These are phyloP conservation scores for Blastobotrys apis DNA, from an alignment of 1,139 yeast genomes.

Conservation along the genomic window DNA sequence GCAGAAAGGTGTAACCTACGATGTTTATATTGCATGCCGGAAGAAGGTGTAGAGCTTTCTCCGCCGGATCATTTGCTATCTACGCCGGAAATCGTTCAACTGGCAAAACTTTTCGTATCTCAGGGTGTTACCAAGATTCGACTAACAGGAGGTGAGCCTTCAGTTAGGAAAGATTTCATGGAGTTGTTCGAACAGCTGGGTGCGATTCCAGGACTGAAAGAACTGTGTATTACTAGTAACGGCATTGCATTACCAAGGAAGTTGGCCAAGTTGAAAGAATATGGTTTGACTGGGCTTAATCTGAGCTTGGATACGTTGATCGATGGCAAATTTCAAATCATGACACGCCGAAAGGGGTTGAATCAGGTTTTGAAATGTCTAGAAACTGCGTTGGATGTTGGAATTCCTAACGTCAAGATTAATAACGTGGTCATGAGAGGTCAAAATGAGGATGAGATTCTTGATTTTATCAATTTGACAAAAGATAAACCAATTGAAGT, in stretches of 20 bases:
- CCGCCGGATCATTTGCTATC: constrained; percentile 40
- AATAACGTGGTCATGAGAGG: constrained; percentile 48
- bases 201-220: constrained; percentile 39
- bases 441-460: constrained; percentile 48
- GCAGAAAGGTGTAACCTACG: constrained; percentile 49
- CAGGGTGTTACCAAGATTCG: constrained; percentile 48
- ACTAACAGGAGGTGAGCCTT: constrained; percentile 53
- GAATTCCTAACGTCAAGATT: constrained; percentile 44
- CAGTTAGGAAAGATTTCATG: constrained; percentile 46
- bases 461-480: constrained; percentile 43
- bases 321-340: constrained; percentile 46
- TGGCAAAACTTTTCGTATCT: constrained; percentile 42
- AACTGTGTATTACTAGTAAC: constrained; percentile 48
- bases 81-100: constrained; percentile 41
- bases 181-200: constrained; percentile 40
- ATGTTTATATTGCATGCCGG: constrained; percentile 54
- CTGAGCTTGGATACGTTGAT: constrained; percentile 46
- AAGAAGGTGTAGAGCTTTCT: constrained; percentile 46
- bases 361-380: constrained; percentile 42
- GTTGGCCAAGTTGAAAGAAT: constrained; percentile 37
- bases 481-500: constrained; percentile 41
- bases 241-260: constrained; percentile 48
- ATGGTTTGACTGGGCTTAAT: constrained; percentile 46
- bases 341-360: constrained; percentile 48
- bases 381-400: constrained; percentile 41